Evolutionary conservation across 306 rosid genomes (phyloP).

Genomic region (Acacia crassicarpa): DNA sequence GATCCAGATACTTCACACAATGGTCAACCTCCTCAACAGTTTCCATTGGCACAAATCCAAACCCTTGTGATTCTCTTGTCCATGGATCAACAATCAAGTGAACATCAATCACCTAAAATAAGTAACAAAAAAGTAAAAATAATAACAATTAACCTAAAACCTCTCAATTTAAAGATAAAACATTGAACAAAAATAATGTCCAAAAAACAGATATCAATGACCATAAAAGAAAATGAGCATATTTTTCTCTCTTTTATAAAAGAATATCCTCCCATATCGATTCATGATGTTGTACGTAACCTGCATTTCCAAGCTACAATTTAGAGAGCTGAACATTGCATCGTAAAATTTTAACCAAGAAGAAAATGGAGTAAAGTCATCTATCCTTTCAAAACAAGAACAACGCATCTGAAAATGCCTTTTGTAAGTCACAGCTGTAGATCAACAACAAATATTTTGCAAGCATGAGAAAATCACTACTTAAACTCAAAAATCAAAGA

Average conservation of each 20-base stretch:
- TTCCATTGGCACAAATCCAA: slow-evolving; percentile 88
- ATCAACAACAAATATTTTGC: not conserved
- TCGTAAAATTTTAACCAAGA: not conserved
- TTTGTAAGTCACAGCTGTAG: not conserved
- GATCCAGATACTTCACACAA: slow-evolving; percentile 74
- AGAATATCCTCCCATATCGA: no score
- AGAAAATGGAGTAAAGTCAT: not conserved
- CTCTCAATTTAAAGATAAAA: not conserved
- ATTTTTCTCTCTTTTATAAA: slow-evolving; percentile 49
- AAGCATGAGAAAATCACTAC: not conserved
- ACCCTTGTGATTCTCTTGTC: slow-evolving; percentile 93
- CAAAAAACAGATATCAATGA: not conserved
- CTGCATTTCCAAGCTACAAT: slow-evolving; percentile 38
- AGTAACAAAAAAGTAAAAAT: not conserved
- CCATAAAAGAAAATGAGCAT: slow-evolving; percentile 4
- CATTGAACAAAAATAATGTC: not conserved
- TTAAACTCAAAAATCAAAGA: not conserved
- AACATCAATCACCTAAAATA: slow-evolving; percentile 66
- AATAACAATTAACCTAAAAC: not conserved
- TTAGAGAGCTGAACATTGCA: not conserved
- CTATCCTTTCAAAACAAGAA: not conserved
- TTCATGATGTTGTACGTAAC: slow-evolving; percentile 54
- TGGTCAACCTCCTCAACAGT: slow-evolving; percentile 57
- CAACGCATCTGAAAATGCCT: not conserved
- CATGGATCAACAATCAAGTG: slow-evolving; percentile 91